Conservation (phyloP, 2,329 filamentous ascomycete species). For the Penicillium palitans region DNA sequence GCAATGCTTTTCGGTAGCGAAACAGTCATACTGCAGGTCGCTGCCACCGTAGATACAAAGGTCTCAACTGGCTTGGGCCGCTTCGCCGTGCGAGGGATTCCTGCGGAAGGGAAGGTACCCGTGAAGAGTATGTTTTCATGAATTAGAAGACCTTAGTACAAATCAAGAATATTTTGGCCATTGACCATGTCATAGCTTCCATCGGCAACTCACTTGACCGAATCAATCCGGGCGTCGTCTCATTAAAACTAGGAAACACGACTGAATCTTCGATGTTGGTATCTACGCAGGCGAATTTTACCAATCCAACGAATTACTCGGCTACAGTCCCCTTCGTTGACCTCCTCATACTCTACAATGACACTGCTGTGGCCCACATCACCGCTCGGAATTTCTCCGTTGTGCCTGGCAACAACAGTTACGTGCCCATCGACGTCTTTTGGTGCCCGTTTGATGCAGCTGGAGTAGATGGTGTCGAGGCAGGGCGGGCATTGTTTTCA, state of each 20-base stretch:
- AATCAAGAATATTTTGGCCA: conserved; percentile 20
- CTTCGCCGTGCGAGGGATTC: conserved; percentile 78
- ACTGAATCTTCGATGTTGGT: conserved; percentile 69
- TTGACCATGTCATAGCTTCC: conserved; percentile 53
- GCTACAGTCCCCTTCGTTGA: conserved; percentile 78
- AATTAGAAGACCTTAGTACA: conserved; percentile 20
- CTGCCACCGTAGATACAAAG: conserved; percentile 78
- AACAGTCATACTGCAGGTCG: conserved; percentile 69
- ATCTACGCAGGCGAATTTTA: conserved; percentile 73
- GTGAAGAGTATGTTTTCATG: conserved; percentile 79
- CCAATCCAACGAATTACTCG: conserved; percentile 86
- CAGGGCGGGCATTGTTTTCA: conserved; percentile 74
- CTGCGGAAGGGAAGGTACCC: conserved; percentile 78
- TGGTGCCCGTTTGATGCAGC: conserved; percentile 71
- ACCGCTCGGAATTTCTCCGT: conserved; percentile 65
- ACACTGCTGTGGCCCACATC: conserved; percentile 72
- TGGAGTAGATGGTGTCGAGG: conserved; percentile 60
- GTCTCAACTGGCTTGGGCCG: conserved; percentile 79
- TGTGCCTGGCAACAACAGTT: conserved; percentile 68
- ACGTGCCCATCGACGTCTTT: conserved; percentile 64
- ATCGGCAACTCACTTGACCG: conserved; percentile 54
- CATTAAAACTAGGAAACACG: conserved; percentile 71
- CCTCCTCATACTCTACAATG: conserved; percentile 73
- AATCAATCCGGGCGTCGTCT: conserved; percentile 65
- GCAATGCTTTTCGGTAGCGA: conserved; percentile 73